Base-by-base conservation (phyloP, 805 yeast species). In the Wickerhamomyces subpelliculosus region DNA sequence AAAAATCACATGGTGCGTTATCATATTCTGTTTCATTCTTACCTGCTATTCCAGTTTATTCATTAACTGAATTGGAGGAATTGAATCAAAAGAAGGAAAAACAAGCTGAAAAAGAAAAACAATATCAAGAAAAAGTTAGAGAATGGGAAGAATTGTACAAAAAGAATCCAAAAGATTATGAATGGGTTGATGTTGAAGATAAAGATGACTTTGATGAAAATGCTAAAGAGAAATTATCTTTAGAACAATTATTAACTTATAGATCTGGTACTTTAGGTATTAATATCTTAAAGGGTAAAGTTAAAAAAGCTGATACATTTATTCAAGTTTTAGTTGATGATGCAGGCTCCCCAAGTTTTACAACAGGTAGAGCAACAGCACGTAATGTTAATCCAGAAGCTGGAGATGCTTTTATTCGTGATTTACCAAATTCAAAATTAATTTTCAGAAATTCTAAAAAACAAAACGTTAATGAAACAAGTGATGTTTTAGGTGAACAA, bases 321-420 rank as follows among this genome's bases (percentile, higher is more conserved):
- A 64, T 83, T 24, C 84, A 80, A 45, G 61, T 75, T 13, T 62
- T 80, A 37, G 67, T 82, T 44, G 94, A 84, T 58, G 89, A 84
- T 49, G 64, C 67, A 28, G 66, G 70, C 1, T 71, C 67, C 36
- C 87, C 93, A 2, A 68, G 76, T 3, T 76, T 73, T 40, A 66
- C 68, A 8, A 63, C 84, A 1, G 57, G 73, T 10, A 72, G 65
- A 49, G 55, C 77, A 2, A 68, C 60, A 23, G 74, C 74, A 24
- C 69, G 70, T 36, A 54, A 44, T 11, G 55, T 83, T 23, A 51
- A 67, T 19, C 52, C 70, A 13, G 73, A 75, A n/a, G 55, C 60
- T 19, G 82, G 79, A 17, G 75, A 70, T 42, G 74, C 73, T 0
- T 83, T 83, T 47, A 67, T 84, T 35, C 74, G 94, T 57, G 93